Evolutionary conservation across 2,329 filamentous ascomycete genomes (phyloP).

Genomic region (Aureobasidium sp.): DNA sequence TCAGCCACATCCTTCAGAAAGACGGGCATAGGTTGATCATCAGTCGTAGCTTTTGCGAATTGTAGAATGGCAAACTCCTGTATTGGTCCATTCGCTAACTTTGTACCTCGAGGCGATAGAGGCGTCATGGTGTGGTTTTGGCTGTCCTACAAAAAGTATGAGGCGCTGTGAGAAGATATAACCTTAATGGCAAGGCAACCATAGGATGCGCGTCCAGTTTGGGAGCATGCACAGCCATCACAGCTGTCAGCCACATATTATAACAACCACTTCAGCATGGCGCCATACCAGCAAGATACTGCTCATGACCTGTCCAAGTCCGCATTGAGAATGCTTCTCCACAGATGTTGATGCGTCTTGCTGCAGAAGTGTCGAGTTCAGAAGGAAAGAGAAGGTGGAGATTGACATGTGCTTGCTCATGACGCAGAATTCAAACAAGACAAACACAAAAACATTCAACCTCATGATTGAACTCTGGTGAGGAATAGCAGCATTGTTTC

Average conservation of each 20-base stretch:
- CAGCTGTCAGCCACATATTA: not conserved
- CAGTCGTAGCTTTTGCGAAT: too few species aligned
- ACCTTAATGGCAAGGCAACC: too few species aligned
- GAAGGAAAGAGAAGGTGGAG: not conserved
- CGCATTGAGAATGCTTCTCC: not conserved
- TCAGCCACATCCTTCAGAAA: too few species aligned
- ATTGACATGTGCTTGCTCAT: not conserved
- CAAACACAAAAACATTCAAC: slow-evolving; percentile 10
- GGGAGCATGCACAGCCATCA: not conserved
- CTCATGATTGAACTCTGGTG: not conserved
- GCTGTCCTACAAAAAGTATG: too few species aligned
- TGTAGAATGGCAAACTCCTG: too few species aligned
- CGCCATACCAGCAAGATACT: not conserved
- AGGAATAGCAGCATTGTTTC: not conserved
- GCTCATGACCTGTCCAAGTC: not conserved
- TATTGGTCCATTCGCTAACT: too few species aligned
- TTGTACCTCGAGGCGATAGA: too few species aligned
- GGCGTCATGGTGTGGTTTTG: too few species aligned
- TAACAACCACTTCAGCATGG: not conserved
- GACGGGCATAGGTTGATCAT: too few species aligned
- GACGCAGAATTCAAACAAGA: slow-evolving; percentile 8
- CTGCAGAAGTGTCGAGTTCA: not conserved
- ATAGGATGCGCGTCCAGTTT: not conserved
- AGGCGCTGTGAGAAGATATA: too few species aligned
- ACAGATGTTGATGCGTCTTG: not conserved